Evolutionary conservation across 805 yeast genomes (phyloP).

Genomic region (Clavispora carvajalis): DNA sequence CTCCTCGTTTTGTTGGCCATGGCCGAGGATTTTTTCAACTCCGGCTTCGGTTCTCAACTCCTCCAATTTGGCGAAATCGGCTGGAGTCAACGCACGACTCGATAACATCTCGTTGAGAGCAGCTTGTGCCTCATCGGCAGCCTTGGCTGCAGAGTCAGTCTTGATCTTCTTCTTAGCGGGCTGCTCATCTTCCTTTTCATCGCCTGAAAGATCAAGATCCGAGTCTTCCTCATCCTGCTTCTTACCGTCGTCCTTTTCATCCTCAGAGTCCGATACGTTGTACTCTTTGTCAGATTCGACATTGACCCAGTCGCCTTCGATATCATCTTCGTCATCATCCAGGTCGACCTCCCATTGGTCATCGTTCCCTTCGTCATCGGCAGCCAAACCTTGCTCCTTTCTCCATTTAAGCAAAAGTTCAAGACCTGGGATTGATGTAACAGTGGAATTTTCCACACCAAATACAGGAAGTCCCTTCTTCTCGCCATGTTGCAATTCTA

Average conservation of each 20-base stretch:
- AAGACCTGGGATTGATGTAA: conserved; percentile 82
- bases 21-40: conserved; percentile 70
- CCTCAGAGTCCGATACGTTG: conserved; percentile 46
- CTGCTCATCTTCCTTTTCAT: conserved; percentile 26
- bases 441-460: conserved; percentile 65
- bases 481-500: conserved; percentile 62
- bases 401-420: conserved; percentile 89
- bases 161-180: conserved; percentile 29
- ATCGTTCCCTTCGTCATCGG: conserved; percentile 42
- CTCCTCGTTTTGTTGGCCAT: conserved; percentile 62
- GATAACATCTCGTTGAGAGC: conserved; percentile 53
- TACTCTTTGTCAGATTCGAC: conserved; percentile 80
- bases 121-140: conserved; percentile 13
- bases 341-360: conserved; percentile 60
- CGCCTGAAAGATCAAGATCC: conserved; percentile 23
- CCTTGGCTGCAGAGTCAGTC: conserved; percentile 23
- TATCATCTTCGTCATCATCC: conserved; percentile 45
- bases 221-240: conserved; percentile 37
- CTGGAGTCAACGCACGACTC: conserved; percentile 87
- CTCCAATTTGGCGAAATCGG: conserved; percentile 93
- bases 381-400: conserved; percentile 50
- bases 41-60: conserved; percentile 85
- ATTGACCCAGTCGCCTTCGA: conserved; percentile 90
- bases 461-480: conserved; percentile 50
- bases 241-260: conserved; percentile 27